Evolutionary conservation across 23 red algal species (phyloP).

Genomic region (Gracilaria caudata): DNA sequence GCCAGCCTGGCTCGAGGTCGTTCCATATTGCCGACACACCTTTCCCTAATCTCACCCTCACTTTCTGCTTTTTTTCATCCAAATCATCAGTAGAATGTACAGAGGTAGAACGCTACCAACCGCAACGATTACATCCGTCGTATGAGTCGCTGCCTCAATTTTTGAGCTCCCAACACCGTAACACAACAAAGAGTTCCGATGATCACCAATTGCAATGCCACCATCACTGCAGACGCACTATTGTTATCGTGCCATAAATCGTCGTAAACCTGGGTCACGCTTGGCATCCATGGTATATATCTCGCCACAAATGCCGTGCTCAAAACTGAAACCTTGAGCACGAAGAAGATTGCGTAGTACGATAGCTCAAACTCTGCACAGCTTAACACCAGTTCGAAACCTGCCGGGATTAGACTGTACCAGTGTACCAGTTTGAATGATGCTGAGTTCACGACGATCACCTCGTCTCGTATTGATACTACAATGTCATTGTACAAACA

Average conservation of each 20-base stretch:
- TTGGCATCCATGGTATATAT: conserved; percentile 2
- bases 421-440: neutral
- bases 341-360: neutral
- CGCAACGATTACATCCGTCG: neutral
- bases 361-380: neutral
- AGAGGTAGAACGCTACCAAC: too few species aligned
- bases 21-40: too few species aligned
- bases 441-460: neutral
- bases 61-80: too few species aligned
- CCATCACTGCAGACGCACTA: neutral
- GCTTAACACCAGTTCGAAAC: neutral
- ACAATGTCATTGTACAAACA: conserved; percentile 30
- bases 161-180: neutral
- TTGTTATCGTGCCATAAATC: conserved; percentile 8
- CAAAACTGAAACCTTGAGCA: neutral
- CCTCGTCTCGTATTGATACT: neutral
- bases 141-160: neutral
- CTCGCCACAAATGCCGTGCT: neutral
- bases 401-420: neutral
- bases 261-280: neutral
- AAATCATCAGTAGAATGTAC: too few species aligned
- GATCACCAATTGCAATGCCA: conserved; percentile 7
- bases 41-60: too few species aligned
- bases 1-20: neutral
- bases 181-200: neutral